phyloP scores from a whole-genome alignment of 768 basidiomycete genomes.

The Lactarius tabidus region DNA sequence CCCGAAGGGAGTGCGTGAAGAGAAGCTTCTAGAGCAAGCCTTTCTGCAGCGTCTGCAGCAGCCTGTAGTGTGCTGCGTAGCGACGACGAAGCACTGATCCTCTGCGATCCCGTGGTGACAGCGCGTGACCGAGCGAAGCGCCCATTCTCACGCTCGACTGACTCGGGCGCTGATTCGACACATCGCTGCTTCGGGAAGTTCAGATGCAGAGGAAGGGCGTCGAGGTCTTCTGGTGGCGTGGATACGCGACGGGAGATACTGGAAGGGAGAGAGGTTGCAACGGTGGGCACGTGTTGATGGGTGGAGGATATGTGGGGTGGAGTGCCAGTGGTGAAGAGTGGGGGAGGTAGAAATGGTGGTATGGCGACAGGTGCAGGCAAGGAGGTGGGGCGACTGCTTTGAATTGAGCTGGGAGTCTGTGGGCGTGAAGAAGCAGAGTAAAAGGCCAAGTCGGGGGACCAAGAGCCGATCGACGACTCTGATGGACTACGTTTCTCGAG shows the following conservation, averaged over 20 bases:
- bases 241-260: background rate
- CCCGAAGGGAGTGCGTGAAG: background rate
- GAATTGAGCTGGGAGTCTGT: constrained; percentile 19
- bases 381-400: constrained; percentile 16
- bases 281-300: background rate
- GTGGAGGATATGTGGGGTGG: constrained; percentile 6
- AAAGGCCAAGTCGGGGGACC: constrained; percentile 19
- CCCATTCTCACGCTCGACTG: constrained; percentile 16
- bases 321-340: background rate
- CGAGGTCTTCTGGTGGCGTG: background rate
- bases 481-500: constrained; percentile 18
- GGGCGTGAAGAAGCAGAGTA: constrained; percentile 19
- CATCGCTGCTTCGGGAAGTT: constrained; percentile 18
- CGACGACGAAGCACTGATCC: constrained; percentile 16
- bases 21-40: constrained; percentile 10
- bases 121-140: constrained; percentile 9
- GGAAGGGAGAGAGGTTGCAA: constrained; percentile 8
- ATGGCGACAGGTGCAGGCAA: constrained; percentile 2
- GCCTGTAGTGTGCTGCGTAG: constrained; percentile 16
- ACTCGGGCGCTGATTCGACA: constrained; percentile 12
- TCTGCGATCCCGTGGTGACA: background rate
- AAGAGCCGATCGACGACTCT: constrained; percentile 14
- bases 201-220: constrained; percentile 10
- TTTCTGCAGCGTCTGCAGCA: constrained; percentile 12
- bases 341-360: background rate